Evolutionary conservation across 257 asterid species (phyloP).

Genomic region (Nicotiana obtusifolia): DNA sequence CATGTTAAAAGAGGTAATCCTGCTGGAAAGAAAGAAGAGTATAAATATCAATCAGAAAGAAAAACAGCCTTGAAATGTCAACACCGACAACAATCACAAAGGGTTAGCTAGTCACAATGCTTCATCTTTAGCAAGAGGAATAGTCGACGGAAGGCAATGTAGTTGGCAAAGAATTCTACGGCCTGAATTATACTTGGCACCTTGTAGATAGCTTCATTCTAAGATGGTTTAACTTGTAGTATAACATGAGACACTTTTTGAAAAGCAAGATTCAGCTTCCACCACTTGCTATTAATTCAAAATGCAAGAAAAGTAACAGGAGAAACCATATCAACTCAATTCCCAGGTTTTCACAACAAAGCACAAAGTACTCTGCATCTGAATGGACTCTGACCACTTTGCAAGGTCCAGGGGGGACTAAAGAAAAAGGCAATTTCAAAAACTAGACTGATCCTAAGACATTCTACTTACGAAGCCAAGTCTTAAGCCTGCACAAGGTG

Average conservation of each 20-base stretch:
- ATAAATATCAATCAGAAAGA: background rate
- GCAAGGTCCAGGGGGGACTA: background rate
- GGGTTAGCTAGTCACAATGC: background rate
- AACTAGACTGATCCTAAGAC: background rate
- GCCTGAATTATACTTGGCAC: background rate
- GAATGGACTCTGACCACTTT: background rate
- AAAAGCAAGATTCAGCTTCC: background rate
- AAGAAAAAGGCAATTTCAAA: background rate
- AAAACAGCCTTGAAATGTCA: background rate
- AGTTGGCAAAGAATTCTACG: background rate
- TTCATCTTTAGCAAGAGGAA: background rate
- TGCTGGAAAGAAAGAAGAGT: background rate
- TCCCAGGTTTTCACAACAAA: background rate
- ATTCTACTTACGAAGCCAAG: background rate
- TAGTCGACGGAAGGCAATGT: background rate
- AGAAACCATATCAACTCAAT: background rate
- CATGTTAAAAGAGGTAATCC: constrained; percentile 7
- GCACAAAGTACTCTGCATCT: background rate
- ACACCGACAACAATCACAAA: background rate
- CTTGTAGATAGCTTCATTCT: background rate
- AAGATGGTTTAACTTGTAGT: background rate
- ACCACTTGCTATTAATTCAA: background rate
- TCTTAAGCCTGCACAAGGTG: background rate
- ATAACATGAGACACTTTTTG: background rate
- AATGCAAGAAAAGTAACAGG: background rate